Evolutionary conservation across 1,284 basidiomycete genomes (phyloP).

Genomic region (Marasmius tenuissimus): DNA sequence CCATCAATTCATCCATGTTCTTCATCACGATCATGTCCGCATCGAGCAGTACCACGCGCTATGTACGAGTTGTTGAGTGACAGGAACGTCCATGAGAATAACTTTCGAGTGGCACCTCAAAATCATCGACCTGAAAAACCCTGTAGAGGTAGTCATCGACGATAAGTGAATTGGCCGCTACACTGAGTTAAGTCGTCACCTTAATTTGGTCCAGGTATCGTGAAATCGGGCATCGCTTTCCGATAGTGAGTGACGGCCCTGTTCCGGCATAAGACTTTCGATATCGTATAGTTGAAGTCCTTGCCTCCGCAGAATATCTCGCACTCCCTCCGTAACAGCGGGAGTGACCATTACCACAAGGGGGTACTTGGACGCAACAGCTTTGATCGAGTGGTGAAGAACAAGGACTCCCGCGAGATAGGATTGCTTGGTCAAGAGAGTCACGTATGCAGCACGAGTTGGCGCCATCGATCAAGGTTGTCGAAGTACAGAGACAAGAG

Average conservation of each 20-base stretch:
- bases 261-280: slow-evolving; percentile 56
- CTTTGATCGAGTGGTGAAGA: slow-evolving; percentile 64
- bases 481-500: too few relatives aligned
- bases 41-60: slow-evolving; percentile 59
- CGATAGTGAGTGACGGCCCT: slow-evolving; percentile 48
- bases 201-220: slow-evolving; percentile 91
- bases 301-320: slow-evolving; percentile 51
- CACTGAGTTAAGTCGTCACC: slow-evolving; percentile 41
- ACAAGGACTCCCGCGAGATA: slow-evolving; percentile 82
- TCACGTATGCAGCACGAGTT: slow-evolving; percentile 48
- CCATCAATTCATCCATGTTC: slow-evolving; percentile 93
- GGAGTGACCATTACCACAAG: slow-evolving; percentile 82
- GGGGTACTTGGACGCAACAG: slow-evolving; percentile 71
- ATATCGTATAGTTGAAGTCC: slow-evolving; percentile 63
- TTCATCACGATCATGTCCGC: slow-evolving; percentile 76
- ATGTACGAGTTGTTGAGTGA: slow-evolving; percentile 1
- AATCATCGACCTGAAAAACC: slow-evolving; percentile 76
- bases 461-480: slow-evolving; percentile 15
- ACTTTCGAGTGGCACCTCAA: slow-evolving; percentile 49
- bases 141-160: slow-evolving; percentile 34
- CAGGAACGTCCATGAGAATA: background rate
- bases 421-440: slow-evolving; percentile 60
- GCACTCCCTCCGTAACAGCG: slow-evolving; percentile 52
- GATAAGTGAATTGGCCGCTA: background rate
- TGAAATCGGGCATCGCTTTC: slow-evolving; percentile 66